Percentiles rank a stretch among this genome's conserved stretches.
phyloP scores from a whole-genome alignment of 257 asterid species.

The Orobanche coerulescens region DNA sequence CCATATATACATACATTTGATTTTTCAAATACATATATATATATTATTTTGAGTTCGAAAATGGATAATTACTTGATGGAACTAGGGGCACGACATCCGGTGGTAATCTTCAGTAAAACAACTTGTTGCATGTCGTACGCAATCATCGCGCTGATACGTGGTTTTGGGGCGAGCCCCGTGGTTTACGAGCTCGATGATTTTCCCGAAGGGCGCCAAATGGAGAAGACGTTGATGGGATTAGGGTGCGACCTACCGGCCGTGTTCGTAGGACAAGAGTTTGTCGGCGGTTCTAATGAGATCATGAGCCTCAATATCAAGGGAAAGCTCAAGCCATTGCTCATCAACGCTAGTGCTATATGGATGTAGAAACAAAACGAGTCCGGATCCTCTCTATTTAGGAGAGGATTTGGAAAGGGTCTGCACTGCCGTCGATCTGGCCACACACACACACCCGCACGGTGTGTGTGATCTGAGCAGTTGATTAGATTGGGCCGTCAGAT shows the following conservation, averaged over 20 bases:
- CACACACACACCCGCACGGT: too few species aligned
- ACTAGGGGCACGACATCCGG: conserved; percentile 39
- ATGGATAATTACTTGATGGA: conserved; percentile 21
- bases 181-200: conserved; percentile 40
- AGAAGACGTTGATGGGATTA: conserved; percentile 34
- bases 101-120: conserved; percentile 56
- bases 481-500: too few species aligned
- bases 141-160: conserved; percentile 31
- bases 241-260: conserved; percentile 64
- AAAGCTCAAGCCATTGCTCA: conserved; percentile 46
- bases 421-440: too few species aligned
- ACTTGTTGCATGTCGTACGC: conserved; percentile 55
- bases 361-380: conserved; percentile 17
- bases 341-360: conserved; percentile 58
- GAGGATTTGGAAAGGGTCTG: too few species aligned
- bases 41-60: neutral
- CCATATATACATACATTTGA: neutral
- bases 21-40: neutral
- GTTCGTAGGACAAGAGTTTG: conserved; percentile 40
- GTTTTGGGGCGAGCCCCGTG: conserved; percentile 52
- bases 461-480: too few species aligned
- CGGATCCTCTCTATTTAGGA: too few species aligned
- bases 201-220: conserved; percentile 38
- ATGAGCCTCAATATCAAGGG: conserved; percentile 54
- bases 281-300: conserved; percentile 59